phyloP scores from a whole-genome alignment of 2,329 filamentous ascomycete species.

The Xylaria sp. region DNA sequence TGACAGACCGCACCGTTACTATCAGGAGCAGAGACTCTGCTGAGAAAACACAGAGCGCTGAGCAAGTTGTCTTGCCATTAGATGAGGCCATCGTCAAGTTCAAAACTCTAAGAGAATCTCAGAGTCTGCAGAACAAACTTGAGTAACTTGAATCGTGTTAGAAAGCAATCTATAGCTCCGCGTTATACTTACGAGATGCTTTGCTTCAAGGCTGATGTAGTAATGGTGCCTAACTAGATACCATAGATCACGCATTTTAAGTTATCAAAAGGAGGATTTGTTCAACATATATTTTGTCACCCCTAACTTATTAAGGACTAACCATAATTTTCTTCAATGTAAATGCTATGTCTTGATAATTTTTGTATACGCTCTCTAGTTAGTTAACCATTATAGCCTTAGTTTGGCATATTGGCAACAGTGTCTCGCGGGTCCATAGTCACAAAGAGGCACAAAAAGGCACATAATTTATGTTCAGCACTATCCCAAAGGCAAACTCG shows the following conservation, averaged over 20 bases:
- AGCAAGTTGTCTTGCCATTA: constrained; percentile 32
- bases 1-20: constrained; percentile 35
- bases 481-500: not conserved
- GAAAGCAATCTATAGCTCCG: not conserved
- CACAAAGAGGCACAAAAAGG: no score
- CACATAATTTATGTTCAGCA: no score
- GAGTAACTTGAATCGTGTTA: constrained; percentile 7
- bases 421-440: no score
- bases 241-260: constrained; percentile 14
- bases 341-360: no score
- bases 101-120: constrained; percentile 20
- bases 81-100: constrained; percentile 34
- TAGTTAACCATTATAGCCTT: no score
- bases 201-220: not conserved
- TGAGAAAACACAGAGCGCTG: constrained; percentile 33
- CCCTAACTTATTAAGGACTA: not conserved
- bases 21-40: constrained; percentile 34
- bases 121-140: constrained; percentile 21
- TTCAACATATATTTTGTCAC: not conserved
- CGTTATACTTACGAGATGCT: not conserved
- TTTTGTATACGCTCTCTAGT: no score
- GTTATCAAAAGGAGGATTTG: not conserved
- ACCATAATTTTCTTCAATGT: no score
- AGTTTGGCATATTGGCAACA: no score
- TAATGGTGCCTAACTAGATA: constrained; percentile 13